Evolutionary conservation across 2,329 filamentous ascomycete species (phyloP).

Genomic region (Alternaria sp.): DNA sequence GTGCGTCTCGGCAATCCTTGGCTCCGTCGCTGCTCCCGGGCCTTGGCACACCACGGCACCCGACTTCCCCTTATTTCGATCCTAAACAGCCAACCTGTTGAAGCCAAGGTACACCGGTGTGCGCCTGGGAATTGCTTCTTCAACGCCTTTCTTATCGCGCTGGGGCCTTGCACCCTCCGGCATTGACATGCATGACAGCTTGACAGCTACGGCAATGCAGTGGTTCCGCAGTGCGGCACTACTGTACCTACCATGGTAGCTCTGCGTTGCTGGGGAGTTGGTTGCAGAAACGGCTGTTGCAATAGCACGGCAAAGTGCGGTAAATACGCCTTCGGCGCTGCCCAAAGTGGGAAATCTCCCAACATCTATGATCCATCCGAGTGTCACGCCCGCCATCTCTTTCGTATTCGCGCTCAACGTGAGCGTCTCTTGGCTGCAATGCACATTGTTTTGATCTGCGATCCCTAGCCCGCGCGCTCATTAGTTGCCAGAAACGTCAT

Average conservation of each 20-base stretch:
- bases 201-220: background rate
- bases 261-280: background rate
- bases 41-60: conserved; percentile 10
- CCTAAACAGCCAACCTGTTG: conserved; percentile 2
- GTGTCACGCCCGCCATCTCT: background rate
- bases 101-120: conserved; percentile 1
- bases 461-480: conserved; percentile 14
- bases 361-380: background rate
- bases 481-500: conserved; percentile 19
- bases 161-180: background rate
- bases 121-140: conserved; percentile 1
- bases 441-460: conserved; percentile 9
- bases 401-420: conserved; percentile 15
- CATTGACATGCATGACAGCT: background rate
- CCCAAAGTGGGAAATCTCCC: conserved; percentile 1
- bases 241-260: background rate
- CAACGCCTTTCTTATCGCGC: background rate
- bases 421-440: conserved; percentile 11
- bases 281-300: background rate
- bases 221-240: background rate
- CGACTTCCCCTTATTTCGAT: conserved; percentile 10
- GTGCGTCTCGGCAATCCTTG: conserved; percentile 10
- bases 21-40: conserved; percentile 7
- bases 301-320: background rate
- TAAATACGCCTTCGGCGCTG: background rate